Percentiles rank a stretch among this genome's conserved stretches.
Evolutionary conservation across 495 filamentous ascomycete genomes (phyloP).

Genomic region (Aspergillus hancockii): DNA sequence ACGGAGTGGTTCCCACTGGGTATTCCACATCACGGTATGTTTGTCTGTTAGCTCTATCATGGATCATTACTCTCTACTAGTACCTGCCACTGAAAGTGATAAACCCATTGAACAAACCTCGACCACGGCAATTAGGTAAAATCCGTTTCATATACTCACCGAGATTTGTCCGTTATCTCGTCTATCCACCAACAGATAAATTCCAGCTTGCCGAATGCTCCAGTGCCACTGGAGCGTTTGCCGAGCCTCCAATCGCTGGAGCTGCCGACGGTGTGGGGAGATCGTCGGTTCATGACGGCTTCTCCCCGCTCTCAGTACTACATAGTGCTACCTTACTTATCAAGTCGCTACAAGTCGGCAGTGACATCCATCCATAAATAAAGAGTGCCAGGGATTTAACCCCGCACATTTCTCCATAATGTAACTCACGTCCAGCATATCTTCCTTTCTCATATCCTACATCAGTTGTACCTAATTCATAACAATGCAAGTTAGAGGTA

Average conservation of each 20-base stretch:
- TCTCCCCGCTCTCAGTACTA: too few species aligned
- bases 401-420: too few species aligned
- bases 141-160: background rate
- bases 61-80: too few species aligned
- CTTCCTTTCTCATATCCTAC: background rate
- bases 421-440: too few species aligned
- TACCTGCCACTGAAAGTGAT: too few species aligned
- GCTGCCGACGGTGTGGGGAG: background rate
- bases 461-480: background rate
- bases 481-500: background rate
- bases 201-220: background rate
- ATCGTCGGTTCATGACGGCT: too few species aligned
- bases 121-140: background rate
- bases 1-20: background rate
- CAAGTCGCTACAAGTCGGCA: too few species aligned
- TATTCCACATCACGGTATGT: background rate
- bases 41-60: background rate
- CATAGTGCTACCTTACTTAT: too few species aligned
- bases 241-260: background rate
- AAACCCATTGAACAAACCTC: too few species aligned
- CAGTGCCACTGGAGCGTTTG: background rate
- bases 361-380: too few species aligned
- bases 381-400: too few species aligned
- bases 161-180: background rate
- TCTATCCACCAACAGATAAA: background rate